A percentile compares a stretch with the other conserved stretches of the same genome.
These are phyloP conservation scores for Scenedesmus sp. DNA, from an alignment of 163 green algal species.

Conservation along the genomic window DNA sequence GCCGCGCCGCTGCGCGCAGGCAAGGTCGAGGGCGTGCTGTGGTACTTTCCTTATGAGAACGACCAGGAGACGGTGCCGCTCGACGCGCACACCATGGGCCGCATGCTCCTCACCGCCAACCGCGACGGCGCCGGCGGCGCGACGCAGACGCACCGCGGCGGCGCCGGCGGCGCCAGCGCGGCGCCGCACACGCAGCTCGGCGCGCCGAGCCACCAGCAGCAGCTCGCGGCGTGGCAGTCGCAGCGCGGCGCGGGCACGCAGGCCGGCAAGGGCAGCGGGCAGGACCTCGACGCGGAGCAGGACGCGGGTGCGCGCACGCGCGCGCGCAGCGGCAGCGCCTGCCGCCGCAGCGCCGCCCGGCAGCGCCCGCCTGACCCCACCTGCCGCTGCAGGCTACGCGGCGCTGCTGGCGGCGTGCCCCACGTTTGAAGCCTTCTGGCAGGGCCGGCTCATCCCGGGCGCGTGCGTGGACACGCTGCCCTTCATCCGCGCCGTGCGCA, in stretches of 20 bases:
- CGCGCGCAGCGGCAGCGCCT: too few species aligned
- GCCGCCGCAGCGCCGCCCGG: too few species aligned
- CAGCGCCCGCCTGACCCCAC: too few species aligned
- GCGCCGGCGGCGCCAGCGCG: background rate
- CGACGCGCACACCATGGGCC: conserved; percentile 37
- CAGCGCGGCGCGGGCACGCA: background rate
- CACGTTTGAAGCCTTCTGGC: conserved; percentile 83
- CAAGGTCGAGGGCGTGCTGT: conserved; percentile 75
- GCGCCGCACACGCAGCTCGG: too few species aligned
- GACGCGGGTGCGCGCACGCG: conserved; percentile 16
- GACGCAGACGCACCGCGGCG: conserved; percentile 16
- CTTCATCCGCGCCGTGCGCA: conserved; percentile 75
- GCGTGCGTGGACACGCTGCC: conserved; percentile 76
- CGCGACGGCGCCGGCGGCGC: background rate
- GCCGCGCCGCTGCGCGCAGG: conserved; percentile 41
- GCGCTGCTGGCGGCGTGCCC: conserved; percentile 40
- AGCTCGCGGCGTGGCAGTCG: conserved; percentile 16
- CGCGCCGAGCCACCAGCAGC: too few species aligned
- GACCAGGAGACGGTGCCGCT: conserved; percentile 74
- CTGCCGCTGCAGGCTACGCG: conserved; percentile 1
- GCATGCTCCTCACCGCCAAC: conserved; percentile 45
- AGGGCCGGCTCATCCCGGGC: conserved; percentile 83
- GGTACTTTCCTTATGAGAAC: conserved; percentile 83
- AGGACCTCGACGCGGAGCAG: conserved; percentile 10
- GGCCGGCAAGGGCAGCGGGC: background rate